Conservation (phyloP, 257 asterid species). For the Lavandula angustifolia region DNA sequence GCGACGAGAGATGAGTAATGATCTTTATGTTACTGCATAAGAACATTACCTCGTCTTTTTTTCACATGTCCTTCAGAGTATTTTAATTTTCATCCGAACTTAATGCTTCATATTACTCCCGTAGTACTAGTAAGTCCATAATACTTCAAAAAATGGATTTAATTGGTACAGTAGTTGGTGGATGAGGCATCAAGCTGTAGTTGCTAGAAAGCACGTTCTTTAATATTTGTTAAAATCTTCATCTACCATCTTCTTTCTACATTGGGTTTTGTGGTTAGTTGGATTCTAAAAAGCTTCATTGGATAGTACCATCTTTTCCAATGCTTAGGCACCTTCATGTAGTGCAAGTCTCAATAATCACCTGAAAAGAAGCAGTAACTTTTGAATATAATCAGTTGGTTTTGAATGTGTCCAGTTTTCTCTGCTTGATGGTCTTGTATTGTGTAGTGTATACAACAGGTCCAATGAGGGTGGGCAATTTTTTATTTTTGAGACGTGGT, state of each 20-base stretch:
- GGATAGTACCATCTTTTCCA: background rate
- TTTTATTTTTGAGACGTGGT: slow-evolving; percentile 4
- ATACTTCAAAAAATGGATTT: background rate
- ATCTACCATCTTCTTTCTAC: slow-evolving; percentile 14
- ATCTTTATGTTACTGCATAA: background rate
- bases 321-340: slow-evolving; percentile 14
- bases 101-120: slow-evolving; percentile 13
- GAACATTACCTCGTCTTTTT: background rate
- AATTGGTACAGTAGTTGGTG: slow-evolving; percentile 14
- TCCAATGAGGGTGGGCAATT: background rate
- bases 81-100: slow-evolving; percentile 5
- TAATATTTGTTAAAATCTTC: slow-evolving; percentile 7
- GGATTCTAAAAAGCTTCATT: slow-evolving; percentile 1
- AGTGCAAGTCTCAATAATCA: background rate
- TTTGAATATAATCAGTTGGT: background rate
- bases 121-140: background rate
- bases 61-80: background rate
- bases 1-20: slow-evolving; percentile 1
- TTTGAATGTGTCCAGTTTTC: slow-evolving; percentile 1
- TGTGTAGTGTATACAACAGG: background rate
- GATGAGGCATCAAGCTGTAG: background rate
- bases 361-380: background rate
- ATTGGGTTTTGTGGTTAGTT: background rate
- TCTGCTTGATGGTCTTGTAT: background rate
- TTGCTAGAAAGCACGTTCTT: slow-evolving; percentile 7